Evolutionary conservation across 2,329 filamentous ascomycete species (phyloP), one percentile per base, ranked within the genome.

Genomic region (Paecilomyces fulvus): DNA sequence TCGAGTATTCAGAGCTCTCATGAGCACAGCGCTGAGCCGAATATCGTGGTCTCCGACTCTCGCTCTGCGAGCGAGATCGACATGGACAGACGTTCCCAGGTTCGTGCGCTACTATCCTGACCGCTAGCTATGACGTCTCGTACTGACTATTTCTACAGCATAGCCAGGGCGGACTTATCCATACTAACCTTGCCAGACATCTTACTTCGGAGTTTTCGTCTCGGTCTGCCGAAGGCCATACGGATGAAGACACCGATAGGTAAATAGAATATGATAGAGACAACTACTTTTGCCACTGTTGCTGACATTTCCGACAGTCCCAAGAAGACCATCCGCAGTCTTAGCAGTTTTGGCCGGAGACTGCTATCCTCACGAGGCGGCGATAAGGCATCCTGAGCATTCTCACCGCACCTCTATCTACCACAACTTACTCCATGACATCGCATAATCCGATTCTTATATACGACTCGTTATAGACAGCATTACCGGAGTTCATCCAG

Each of bases 51-150:
- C 14, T 59, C 61, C 30, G 72, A 74, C 53, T 63, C 70, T 17
- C 67, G 65, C 21, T 73, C 71, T 54, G 65, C 64, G 8, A 69
- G 63, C 61, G 71, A 72, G 53, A 66, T 69, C 2, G 69, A 73
- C 55, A 65, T 71, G 28, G 70, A 74, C 62, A 67, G 67, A 60
- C 69, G 67, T 31, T 71, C 67, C 65, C 71, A 74, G 66, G 71
- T 73, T 65, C 50, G 69, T 66, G 43, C 23, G 20, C 25, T 33
- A 46, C 43, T 20, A 28, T 49, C 17, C n/a, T 37, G 12, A 37
- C 37, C 9, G 17, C 33, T 5, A 7, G 1, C 33, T 37, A 51
- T 25, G 28, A 31, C 9, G 21, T 60, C 17, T 33, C 58, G 51
- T 17, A n/a, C 62, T 71, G 50, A 67, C 17, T 33, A 1, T 21